Conservation (phyloP, 208 protist genomes). For the Wallacemonas collosoma region DNA sequence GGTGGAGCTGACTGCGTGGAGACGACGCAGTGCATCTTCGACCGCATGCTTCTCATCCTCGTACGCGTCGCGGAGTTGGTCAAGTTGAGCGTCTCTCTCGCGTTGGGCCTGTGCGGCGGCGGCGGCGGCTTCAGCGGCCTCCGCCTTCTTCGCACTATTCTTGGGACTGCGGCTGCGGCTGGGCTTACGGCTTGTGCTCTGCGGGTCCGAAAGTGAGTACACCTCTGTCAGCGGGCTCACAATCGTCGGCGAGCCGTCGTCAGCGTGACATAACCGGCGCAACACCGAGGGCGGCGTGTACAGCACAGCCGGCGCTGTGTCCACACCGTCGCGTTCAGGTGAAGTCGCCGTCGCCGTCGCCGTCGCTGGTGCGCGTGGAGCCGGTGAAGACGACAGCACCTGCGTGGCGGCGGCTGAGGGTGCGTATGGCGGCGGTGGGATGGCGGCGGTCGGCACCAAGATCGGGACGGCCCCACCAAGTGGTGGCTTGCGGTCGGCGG, state of each 20-base stretch:
- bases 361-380: background rate
- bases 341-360: background rate
- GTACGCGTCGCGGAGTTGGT: constrained; percentile 5
- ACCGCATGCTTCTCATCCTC: background rate
- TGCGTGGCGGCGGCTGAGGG: background rate
- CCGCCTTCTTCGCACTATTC: background rate
- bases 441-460: background rate
- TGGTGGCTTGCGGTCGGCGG: background rate
- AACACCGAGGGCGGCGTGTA: constrained; percentile 9
- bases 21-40: background rate
- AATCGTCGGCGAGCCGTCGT: constrained; percentile 9
- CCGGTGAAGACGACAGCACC: too few species aligned
- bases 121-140: background rate
- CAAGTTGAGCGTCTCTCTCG: background rate
- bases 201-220: constrained; percentile 12
- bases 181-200: constrained; percentile 5
- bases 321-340: background rate
- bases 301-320: background rate
- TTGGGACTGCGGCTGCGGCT: constrained; percentile 11
- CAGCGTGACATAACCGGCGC: background rate
- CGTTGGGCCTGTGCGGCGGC: background rate
- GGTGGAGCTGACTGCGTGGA: background rate
- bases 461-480: constrained; percentile 1
- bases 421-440: background rate
- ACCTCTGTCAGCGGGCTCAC: constrained; percentile 15